A percentile compares a stretch with the other conserved stretches of the same genome.
phyloP scores from a whole-genome alignment of 495 filamentous ascomycete genomes.

The Neurospora sp. region DNA sequence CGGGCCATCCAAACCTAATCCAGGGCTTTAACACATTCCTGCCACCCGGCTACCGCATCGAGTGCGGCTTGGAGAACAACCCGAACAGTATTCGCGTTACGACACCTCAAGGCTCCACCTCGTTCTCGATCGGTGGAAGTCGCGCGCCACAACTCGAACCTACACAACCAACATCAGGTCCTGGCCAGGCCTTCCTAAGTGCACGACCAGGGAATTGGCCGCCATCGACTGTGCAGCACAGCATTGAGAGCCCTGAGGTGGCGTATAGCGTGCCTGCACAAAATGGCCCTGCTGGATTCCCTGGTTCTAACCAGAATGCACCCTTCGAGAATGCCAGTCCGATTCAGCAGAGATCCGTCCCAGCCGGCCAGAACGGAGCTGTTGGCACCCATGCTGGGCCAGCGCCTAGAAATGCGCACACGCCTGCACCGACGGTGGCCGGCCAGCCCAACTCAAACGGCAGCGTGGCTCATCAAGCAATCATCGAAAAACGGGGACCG shows the following conservation, averaged over 20 bases:
- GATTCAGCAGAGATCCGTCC: slow-evolving; percentile 73
- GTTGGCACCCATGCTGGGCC: slow-evolving; percentile 25
- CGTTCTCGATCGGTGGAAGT: slow-evolving; percentile 43
- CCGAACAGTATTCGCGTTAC: slow-evolving; percentile 95
- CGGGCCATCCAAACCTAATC: slow-evolving; percentile 90
- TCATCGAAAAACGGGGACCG: slow-evolving; percentile 74
- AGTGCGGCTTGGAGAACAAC: slow-evolving; percentile 85
- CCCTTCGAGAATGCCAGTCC: slow-evolving; percentile 44
- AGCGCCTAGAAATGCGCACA: slow-evolving; percentile 36
- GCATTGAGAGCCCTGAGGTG: slow-evolving; percentile 44
- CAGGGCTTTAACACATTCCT: slow-evolving; percentile 99
- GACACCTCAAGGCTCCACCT: slow-evolving; percentile 73
- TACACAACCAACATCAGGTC: slow-evolving; percentile 19
- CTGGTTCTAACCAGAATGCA: slow-evolving; percentile 29
- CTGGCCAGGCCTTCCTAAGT: slow-evolving; percentile 29
- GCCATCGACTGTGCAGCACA: slow-evolving; percentile 41
- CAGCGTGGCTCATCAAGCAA: slow-evolving; percentile 37
- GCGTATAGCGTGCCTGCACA: slow-evolving; percentile 41
- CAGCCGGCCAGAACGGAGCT: slow-evolving; percentile 57
- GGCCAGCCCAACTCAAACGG: slow-evolving; percentile 32
- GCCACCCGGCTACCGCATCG: slow-evolving; percentile 93
- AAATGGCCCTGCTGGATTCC: slow-evolving; percentile 35
- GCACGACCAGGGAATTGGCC: slow-evolving; percentile 36
- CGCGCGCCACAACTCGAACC: slow-evolving; percentile 32
- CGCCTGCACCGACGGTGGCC: slow-evolving; percentile 36